Evolutionary conservation across 495 filamentous ascomycete genomes (phyloP).

Genomic region (Aspergillus leporis): DNA sequence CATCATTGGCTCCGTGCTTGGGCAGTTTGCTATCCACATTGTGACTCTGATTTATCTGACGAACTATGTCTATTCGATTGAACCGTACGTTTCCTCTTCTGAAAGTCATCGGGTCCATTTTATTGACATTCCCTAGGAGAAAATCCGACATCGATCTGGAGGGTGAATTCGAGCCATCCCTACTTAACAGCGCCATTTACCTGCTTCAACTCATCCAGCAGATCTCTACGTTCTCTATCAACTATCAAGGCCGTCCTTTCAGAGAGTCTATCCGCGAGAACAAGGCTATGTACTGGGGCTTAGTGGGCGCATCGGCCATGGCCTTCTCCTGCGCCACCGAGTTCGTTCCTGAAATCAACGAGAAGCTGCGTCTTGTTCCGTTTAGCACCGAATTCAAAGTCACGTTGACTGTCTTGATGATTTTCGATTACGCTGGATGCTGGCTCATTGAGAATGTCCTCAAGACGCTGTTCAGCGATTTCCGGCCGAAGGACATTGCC

Average conservation of each 20-base stretch:
- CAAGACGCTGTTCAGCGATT: conserved; percentile 88
- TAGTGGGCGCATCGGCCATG: conserved; percentile 81
- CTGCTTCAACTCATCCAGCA: conserved; percentile 98
- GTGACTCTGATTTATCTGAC: conserved; percentile 93
- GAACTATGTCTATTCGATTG: conserved; percentile 76
- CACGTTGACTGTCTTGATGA: conserved; percentile 82
- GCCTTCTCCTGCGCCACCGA: conserved; percentile 97
- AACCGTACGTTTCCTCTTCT: conserved; percentile 62
- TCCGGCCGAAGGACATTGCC: conserved; percentile 92
- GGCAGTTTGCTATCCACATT: conserved; percentile 96
- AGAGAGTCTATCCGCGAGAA: conserved; percentile 95
- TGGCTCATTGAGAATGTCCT: conserved; percentile 86
- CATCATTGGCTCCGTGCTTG: conserved; percentile 96
- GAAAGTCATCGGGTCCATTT: not conserved
- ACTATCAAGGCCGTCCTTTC: conserved; percentile 98
- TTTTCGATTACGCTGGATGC: conserved; percentile 85
- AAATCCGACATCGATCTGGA: conserved; percentile 80
- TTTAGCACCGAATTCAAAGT: conserved; percentile 89
- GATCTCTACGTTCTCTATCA: conserved; percentile 98
- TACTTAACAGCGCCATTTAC: conserved; percentile 96
- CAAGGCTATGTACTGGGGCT: conserved; percentile 95
- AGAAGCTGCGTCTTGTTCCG: conserved; percentile 89
- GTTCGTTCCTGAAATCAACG: conserved; percentile 92
- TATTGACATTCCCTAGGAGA: conserved; percentile 53
- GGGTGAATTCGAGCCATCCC: conserved; percentile 89